Evolutionary conservation across 306 rosid species (phyloP), one percentile per base, ranked within the genome.

Genomic region (Lotus japonicus): DNA sequence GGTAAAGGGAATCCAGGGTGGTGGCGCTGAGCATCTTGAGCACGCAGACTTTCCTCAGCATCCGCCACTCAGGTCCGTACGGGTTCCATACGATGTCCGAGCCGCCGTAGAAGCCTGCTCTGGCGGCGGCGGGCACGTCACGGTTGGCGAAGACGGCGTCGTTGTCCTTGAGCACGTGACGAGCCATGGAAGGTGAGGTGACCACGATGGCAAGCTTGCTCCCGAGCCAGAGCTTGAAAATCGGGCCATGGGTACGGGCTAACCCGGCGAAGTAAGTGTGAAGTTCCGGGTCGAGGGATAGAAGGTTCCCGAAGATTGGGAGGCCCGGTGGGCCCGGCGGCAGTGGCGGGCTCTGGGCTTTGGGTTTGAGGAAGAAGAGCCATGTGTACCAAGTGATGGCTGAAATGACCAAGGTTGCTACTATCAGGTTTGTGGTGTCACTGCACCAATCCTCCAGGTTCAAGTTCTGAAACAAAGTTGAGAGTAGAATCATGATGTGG

Each of bases 61-160:
- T 88, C 42, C 97, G 72, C 98, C 97, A 94, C 33, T 94, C 89
- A 0, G 85, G 52, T 3, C 96, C 97, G 26, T 90, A 86, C 0
- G 85, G 97, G 0, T 45, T 83, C 96, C 90, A 94, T 0, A 19
- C 86, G 1, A 86, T 82, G 72, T 90, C 90, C 0, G 6, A 5
- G 1, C 96, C 92, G 2, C 89, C 96, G 70, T 86, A 83, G 0
- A 75, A 1, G 1, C 75, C 69, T 4, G 56, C 54, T 13, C 60
- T 42, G 0, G 28, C 96, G 0, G 84, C 86, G 0, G 43, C 81
- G 0, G 95, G 83, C 2, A 90, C 89, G 78, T 86, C 98, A 1
- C 80, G 94, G 80, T 88, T 94, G 43, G 98, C 96, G 39, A 88
- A 90, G 11, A 78, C 82, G 61, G 67, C 9, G 59, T 88, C 96